A percentile compares a stretch with the other conserved stretches of the same genome.
Evolutionary conservation across 345 rosid genomes (phyloP).

Genomic region (Gossypium longicalyx): DNA sequence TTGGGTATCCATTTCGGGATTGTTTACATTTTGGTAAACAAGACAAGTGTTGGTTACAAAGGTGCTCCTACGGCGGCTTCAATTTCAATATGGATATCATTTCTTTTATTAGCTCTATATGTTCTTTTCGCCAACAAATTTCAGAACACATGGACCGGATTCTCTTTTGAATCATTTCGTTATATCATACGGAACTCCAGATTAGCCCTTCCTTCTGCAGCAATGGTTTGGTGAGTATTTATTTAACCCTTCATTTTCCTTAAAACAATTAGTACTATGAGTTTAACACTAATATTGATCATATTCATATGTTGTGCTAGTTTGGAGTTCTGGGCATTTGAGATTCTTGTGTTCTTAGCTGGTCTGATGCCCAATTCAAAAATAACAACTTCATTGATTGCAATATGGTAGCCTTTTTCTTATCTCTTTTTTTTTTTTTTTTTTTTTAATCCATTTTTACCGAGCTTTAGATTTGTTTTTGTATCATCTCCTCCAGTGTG

Average conservation of each 20-base stretch:
- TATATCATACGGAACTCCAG: constrained; percentile 33
- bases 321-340: constrained; percentile 80
- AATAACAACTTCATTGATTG: constrained; percentile 53
- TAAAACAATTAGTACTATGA: not conserved
- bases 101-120: constrained; percentile 39
- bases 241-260: not conserved
- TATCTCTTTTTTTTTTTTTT: not conserved
- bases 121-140: constrained; percentile 38
- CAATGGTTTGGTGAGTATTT: constrained; percentile 65
- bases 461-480: not conserved
- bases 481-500: constrained; percentile 26
- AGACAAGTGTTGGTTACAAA: constrained; percentile 44
- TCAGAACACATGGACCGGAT: constrained; percentile 56
- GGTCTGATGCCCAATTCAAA: constrained; percentile 63
- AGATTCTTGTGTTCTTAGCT: constrained; percentile 70
- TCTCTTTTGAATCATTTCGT: constrained; percentile 36
- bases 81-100: constrained; percentile 55
- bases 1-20: constrained; percentile 42
- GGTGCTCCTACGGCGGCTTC: constrained; percentile 78
- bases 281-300: not conserved
- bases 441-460: not conserved
- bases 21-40: constrained; percentile 38
- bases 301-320: constrained; percentile 23
- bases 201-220: constrained; percentile 65
- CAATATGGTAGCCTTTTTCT: constrained; percentile 49